A percentile compares a stretch with the other conserved stretches of the same genome.
Evolutionary conservation across 371 early-diverging fungal species (phyloP).

Genomic region (Mucor ambiguus): DNA sequence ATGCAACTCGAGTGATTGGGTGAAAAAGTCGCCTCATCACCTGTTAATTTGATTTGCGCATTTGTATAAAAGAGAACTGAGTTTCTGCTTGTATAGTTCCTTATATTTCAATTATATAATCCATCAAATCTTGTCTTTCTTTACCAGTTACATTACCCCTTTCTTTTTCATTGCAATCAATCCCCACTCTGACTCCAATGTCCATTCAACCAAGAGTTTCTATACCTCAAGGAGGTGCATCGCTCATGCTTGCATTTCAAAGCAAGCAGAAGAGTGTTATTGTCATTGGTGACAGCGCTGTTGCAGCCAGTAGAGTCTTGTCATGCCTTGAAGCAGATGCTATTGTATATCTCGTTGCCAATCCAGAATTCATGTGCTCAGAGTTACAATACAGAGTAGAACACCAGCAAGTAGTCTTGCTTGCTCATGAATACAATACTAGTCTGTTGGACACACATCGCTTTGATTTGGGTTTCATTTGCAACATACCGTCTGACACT

Average conservation of each 20-base stretch:
- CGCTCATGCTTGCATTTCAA: slow-evolving; percentile 71
- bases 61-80: slow-evolving; percentile 14
- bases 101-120: background rate
- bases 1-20: slow-evolving; percentile 16
- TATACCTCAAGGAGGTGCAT: slow-evolving; percentile 63
- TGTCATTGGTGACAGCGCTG: slow-evolving; percentile 65
- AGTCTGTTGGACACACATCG: slow-evolving; percentile 8
- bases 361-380: slow-evolving; percentile 37
- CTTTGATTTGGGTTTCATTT: slow-evolving; percentile 44
- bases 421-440: slow-evolving; percentile 8
- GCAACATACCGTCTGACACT: slow-evolving; percentile 6
- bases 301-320: slow-evolving; percentile 70
- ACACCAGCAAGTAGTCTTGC: slow-evolving; percentile 41
- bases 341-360: slow-evolving; percentile 54
- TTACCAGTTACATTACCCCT: slow-evolving; percentile 2
- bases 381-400: slow-evolving; percentile 61
- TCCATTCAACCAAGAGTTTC: slow-evolving; percentile 24
- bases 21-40: slow-evolving; percentile 23
- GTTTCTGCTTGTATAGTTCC: slow-evolving; percentile 5
- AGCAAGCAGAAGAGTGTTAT: slow-evolving; percentile 55
- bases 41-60: slow-evolving; percentile 26
- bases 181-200: slow-evolving; percentile 12
- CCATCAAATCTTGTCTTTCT: background rate
- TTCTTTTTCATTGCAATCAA: background rate
- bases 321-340: slow-evolving; percentile 76